Evolutionary conservation across 495 filamentous ascomycete species (phyloP), one percentile per base, ranked within the genome.

Genomic region (Penicillium chermesinum): DNA sequence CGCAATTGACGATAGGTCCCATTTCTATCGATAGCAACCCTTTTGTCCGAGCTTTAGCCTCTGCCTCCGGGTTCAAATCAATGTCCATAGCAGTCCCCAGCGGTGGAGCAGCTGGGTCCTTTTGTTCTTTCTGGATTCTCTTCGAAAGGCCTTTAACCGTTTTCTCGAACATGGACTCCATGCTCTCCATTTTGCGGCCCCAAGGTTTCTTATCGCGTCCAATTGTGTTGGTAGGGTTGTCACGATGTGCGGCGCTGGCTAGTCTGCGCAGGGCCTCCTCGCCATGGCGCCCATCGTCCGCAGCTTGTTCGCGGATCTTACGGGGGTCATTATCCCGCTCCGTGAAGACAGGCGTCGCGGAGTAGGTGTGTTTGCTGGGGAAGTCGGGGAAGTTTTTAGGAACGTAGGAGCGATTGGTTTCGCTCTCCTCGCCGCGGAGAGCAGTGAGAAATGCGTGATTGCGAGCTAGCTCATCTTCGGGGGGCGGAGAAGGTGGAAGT

Each of bases 291-390:
- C 86, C 85, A 54, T 88, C 83, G 60, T 86, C 78, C 3, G 85
- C 86, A 2, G 85, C 85, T 19, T 71, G 76, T 60, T 90, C 87
- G 12, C 87, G 73, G 43, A 90, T 84, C 59, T 79, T 80, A 37
- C 84, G 71, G 1, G 85, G 82, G 60, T 90, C 86, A 17, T 68
- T 77, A 40, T 86, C 83, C 38, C 86, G 75, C 37, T 78, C 71
- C 0, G 81, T 77, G 51, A 79, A 85, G 8, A 86, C 79, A 2
- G 83, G 72, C 1, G 86, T 88, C 25, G 75, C 67, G 52, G 79
- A 77, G 63, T 84, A 91, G 12, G 87, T 87, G 62, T 91, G 87
- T 58, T 77, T 80, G 52, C 81, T 81, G 7, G 87, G 87, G 33
- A 88, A 82, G 16, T 76, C 60, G 8, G 87, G 87, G 49, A 91